These are phyloP conservation scores for Candida pini DNA, from an alignment of 805 yeast species.

Conservation along the genomic window DNA sequence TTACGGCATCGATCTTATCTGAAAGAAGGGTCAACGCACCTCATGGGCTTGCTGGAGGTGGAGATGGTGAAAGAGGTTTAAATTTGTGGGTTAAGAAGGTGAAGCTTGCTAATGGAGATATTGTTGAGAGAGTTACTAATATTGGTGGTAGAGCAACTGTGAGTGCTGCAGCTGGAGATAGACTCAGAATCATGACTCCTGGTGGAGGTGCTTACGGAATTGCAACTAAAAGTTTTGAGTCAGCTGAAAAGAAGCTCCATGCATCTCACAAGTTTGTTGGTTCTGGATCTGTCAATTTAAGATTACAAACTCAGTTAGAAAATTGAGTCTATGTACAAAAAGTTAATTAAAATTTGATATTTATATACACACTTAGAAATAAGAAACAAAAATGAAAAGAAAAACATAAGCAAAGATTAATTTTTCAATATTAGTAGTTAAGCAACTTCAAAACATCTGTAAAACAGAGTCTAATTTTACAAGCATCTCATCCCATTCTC, in stretches of 20 bases:
- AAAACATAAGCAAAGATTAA: not conserved
- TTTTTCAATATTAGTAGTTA: not conserved
- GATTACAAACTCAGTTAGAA: constrained; percentile 27
- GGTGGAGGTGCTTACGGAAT: constrained; percentile 84
- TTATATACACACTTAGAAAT: no score
- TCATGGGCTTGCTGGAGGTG: constrained; percentile 82
- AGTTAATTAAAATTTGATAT: no score
- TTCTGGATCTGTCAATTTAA: constrained; percentile 27
- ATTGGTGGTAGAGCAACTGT: constrained; percentile 74
- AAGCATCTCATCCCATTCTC: constrained; percentile 90
- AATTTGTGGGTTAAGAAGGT: constrained; percentile 44
- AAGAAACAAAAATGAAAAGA: no score
- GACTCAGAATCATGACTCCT: constrained; percentile 65
- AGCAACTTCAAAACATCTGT: constrained; percentile 47
- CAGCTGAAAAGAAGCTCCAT: constrained; percentile 5
- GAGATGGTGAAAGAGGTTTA: constrained; percentile 65
- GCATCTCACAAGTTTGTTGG: constrained; percentile 16
- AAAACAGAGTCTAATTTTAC: constrained; percentile 75
- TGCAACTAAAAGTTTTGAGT: constrained; percentile 2
- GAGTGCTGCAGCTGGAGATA: constrained; percentile 53
- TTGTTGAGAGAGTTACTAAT: constrained; percentile 34
- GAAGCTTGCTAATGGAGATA: constrained; percentile 24
- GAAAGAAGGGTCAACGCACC: constrained; percentile 86
- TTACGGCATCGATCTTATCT: constrained; percentile 73
- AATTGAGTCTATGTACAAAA: no score